Evolutionary conservation across 225 moss, liverwort and hornwort species (phyloP).

Genomic region (Physcomitrellopsis africana): DNA sequence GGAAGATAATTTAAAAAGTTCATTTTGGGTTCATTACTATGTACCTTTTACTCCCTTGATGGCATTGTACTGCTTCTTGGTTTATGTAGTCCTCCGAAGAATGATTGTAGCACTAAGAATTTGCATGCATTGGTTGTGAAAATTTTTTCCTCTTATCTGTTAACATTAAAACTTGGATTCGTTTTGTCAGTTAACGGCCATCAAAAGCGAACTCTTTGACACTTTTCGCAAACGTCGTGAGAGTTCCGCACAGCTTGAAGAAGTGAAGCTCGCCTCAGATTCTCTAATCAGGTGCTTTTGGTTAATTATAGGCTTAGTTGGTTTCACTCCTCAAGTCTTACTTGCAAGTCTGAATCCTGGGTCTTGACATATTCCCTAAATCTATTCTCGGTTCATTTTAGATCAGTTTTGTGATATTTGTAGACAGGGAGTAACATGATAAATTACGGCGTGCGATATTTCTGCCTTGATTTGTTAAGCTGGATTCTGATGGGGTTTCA

Average conservation of each 20-base stretch:
- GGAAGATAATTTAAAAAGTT: slow-evolving; percentile 13
- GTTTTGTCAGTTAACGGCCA: slow-evolving; percentile 74
- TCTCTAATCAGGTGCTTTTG: slow-evolving; percentile 67
- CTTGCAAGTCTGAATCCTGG: background rate
- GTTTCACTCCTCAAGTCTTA: slow-evolving; percentile 16
- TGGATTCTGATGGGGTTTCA: slow-evolving; percentile 23
- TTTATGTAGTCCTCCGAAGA: slow-evolving; percentile 18
- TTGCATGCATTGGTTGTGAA: slow-evolving; percentile 12
- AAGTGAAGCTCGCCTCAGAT: slow-evolving; percentile 84
- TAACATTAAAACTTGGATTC: slow-evolving; percentile 21
- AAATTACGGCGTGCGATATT: slow-evolving; percentile 5
- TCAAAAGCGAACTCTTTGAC: slow-evolving; percentile 91
- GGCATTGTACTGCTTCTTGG: slow-evolving; percentile 14
- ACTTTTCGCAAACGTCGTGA: slow-evolving; percentile 83
- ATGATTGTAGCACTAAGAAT: background rate
- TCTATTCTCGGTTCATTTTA: slow-evolving; percentile 17
- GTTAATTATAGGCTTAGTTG: slow-evolving; percentile 8
- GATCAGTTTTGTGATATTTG: slow-evolving; percentile 10
- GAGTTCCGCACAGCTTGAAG: slow-evolving; percentile 63
- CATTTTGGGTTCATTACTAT: background rate
- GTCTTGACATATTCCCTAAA: slow-evolving; percentile 7
- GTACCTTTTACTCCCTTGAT: slow-evolving; percentile 24
- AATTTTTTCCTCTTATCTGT: background rate
- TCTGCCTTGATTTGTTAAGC: slow-evolving; percentile 13
- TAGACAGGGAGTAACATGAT: slow-evolving; percentile 20